Evolutionary conservation across 2,329 filamentous ascomycete genomes (phyloP), one percentile per base, ranked within the genome.

Genomic region (Grosmannia huntii): DNA sequence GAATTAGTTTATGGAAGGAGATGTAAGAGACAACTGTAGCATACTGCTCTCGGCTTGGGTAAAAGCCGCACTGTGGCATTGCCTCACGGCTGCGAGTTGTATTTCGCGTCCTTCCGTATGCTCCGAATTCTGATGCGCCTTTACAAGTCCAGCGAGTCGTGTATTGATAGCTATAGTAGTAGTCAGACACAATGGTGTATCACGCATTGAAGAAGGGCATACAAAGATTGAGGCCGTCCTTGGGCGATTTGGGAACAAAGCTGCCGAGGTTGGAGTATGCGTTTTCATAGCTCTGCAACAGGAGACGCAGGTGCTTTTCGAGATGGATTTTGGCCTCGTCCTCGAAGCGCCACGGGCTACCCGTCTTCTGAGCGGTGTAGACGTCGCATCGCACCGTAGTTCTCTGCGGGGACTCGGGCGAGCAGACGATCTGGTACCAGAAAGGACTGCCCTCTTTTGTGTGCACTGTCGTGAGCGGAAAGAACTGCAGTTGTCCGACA

Each of bases 341-440:
- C 1, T 38, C 52, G 6, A 58, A 54, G 14, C 4, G 5, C 27
- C 21, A 14, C 2, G 50, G n/a, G 7, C 12, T 14, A 9, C 11
- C 21, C 3, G 21, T 10, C 9, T 31, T 23, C 16, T n/a, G 41
- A 10, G 12, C 28, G 3, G 25, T 23, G 27, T 59, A 59, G 10
- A 59, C 53, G 12, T 53, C 36, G n/a, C 57, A 59, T 10, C 48
- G 46, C 46, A 59, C 14, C 0, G 57, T 59, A 0, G 57, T 59
- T n/a, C 53, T 36, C 4, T 7, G 11, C 1, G 53, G 16, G 2
- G 53, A 52, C n/a, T 56, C 53, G 3, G 57, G 57, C 4, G 38
- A 50, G 21, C 48, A 59, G 10, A 41, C 23, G 4, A 59, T 27
- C 1, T 59, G 53, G n/a, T 27, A 56, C 57, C 57, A 59, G 10